Evolutionary conservation across 2,329 filamentous ascomycete species (phyloP), one percentile per base, ranked within the genome.

Genomic region (Microsporum canis): DNA sequence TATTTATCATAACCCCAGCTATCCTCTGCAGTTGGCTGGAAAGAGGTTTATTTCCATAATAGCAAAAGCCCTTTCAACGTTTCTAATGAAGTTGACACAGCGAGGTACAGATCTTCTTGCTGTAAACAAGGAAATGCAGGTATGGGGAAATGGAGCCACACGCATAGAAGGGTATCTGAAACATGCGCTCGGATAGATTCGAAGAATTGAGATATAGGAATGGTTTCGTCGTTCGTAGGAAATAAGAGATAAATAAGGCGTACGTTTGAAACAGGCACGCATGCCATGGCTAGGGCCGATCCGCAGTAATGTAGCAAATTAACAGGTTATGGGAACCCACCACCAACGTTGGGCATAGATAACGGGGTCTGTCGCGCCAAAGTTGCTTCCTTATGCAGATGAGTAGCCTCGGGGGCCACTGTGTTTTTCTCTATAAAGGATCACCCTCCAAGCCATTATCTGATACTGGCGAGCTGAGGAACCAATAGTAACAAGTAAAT

Each of bases 21-120:
- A 55, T 7, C 29, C 10, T 55, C 14, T 23, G 2, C 4, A 36
- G 17, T 36, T 6, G 6, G 8, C 27, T 55, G 14, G 31, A 6
- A 51, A 10, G 51, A 17, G 33, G n/a, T 55, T 6, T 10, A 55
- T 23, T 34, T n/a, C 17, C 17, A 55, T 34, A 17, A 36, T 12
- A 36, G 14, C 5, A 55, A 7, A 23, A 3, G n/a, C 36, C 14
- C 51, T 55, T 55, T 29, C 51, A 34, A 12, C 23, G 17, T 55
- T 36, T 55, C n/a, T 31, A 55, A 38, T 36, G 51, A 5, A 55
- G 5, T 3, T 55, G 33, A 55, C 14, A n/a, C 31, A 55, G 51
- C 36, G 45, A 55, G 36, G 51, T 55, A 36, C 51, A 55, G 29
- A n/a, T 55, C n/a, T 55, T 55, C 51, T 55, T 55, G 12, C 51